These are phyloP conservation scores for Microsporum audouinii DNA, from an alignment of 2,329 filamentous ascomycete species.

Conservation along the genomic window DNA sequence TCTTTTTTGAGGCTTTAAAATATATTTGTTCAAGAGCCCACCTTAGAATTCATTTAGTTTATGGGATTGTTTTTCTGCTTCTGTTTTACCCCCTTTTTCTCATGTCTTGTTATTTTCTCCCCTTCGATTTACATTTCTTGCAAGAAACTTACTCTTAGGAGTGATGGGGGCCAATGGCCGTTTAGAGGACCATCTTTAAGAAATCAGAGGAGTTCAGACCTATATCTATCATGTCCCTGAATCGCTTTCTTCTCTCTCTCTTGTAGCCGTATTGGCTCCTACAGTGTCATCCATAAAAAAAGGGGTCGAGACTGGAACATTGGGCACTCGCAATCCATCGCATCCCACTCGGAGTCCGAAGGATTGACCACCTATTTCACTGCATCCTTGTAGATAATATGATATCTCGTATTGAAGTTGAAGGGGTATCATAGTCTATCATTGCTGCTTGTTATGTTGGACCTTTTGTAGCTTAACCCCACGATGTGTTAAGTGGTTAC, in stretches of 20 bases:
- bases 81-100: neutral
- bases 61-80: neutral
- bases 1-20: neutral
- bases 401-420: too few relatives aligned
- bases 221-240: neutral
- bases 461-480: too few relatives aligned
- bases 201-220: neutral
- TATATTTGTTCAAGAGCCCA: neutral
- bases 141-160: neutral
- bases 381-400: neutral
- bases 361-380: neutral
- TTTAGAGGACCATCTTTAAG: neutral
- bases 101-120: neutral
- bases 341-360: slow-evolving; percentile 5
- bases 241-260: neutral
- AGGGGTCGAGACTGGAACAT: too few relatives aligned
- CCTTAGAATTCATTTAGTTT: slow-evolving; percentile 4
- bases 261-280: neutral
- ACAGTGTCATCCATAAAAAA: too few relatives aligned
- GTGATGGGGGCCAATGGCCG: neutral
- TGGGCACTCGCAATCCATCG: neutral
- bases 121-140: neutral
- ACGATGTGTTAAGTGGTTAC: too few relatives aligned
- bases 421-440: too few relatives aligned
- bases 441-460: too few relatives aligned